phyloP scores from a whole-genome alignment of 2,329 filamentous ascomycete genomes.

The Curvularia sp. region DNA sequence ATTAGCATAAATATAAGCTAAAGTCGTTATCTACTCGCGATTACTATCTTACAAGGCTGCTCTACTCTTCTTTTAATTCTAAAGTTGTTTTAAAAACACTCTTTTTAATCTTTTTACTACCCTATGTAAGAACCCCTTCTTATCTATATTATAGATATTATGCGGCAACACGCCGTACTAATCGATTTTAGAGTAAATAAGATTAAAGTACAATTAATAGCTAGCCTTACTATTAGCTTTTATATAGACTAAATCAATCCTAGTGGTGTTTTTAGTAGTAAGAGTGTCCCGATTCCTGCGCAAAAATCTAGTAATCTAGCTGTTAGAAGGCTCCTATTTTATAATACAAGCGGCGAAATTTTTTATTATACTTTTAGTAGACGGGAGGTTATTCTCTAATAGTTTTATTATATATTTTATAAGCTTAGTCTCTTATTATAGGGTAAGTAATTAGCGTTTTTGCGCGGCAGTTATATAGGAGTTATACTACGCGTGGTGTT shows the following conservation, averaged over 20 bases:
- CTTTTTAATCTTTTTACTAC: not conserved
- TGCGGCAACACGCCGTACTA: not conserved
- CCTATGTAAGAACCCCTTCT: not conserved
- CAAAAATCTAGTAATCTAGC: not conserved
- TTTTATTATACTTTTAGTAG: not conserved
- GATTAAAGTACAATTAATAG: not conserved
- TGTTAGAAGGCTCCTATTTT: not conserved
- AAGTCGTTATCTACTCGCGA: not conserved
- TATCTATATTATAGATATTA: not conserved
- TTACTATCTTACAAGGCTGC: not conserved
- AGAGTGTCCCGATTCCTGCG: too few relatives aligned
- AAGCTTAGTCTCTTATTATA: not conserved
- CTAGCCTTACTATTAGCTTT: not conserved
- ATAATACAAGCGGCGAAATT: not conserved
- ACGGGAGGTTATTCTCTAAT: not conserved
- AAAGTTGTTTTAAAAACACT: not conserved
- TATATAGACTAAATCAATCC: not conserved
- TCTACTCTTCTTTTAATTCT: not conserved
- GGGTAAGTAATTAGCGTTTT: not conserved
- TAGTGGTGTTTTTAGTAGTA: not conserved
- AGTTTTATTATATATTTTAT: not conserved
- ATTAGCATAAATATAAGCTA: not conserved
- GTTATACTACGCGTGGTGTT: not conserved
- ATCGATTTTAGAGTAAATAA: not conserved
- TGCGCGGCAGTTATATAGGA: not conserved